phyloP scores from a whole-genome alignment of 768 basidiomycete genomes.

The Tylopilus sp. region DNA sequence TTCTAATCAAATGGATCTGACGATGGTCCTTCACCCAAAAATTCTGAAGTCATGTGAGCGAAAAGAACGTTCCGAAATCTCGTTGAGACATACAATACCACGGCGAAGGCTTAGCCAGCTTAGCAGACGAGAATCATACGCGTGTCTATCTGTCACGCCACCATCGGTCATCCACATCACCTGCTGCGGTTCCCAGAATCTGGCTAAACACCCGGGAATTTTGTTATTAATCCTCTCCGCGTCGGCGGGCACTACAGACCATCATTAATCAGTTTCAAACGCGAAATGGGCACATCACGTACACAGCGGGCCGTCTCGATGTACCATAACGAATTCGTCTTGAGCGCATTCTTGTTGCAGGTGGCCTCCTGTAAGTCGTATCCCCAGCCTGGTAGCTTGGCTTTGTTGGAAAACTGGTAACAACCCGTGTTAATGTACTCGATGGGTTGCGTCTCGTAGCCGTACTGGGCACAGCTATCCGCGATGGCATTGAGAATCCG shows the following conservation, averaged over 20 bases:
- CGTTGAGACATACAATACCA: slow-evolving; percentile 73
- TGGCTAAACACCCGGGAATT: slow-evolving; percentile 85
- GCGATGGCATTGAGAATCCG: slow-evolving; percentile 72
- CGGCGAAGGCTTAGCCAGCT: too few species aligned
- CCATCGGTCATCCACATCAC: too few species aligned
- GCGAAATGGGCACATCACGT: slow-evolving; percentile 31
- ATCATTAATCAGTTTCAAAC: neutral
- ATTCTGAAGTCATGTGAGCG: slow-evolving; percentile 50
- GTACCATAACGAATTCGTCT: slow-evolving; percentile 88
- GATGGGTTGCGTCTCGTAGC: slow-evolving; percentile 54
- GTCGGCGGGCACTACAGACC: slow-evolving; percentile 56
- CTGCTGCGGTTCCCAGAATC: slow-evolving; percentile 91
- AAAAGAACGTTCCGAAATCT: neutral
- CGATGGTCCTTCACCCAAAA: slow-evolving; percentile 98
- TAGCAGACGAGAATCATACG: too few species aligned
- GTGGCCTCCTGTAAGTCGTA: slow-evolving; percentile 99
- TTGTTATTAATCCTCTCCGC: too few species aligned
- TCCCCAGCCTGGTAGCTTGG: slow-evolving; percentile 96
- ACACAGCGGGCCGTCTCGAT: slow-evolving; percentile 83
- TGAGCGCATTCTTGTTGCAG: slow-evolving; percentile 95
- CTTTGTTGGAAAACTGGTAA: slow-evolving; percentile 96
- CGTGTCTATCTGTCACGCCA: too few species aligned
- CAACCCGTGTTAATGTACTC: slow-evolving; percentile 79
- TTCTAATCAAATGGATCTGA: slow-evolving; percentile 94
- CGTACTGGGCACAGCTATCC: slow-evolving; percentile 38